Conservation (phyloP, 2,329 filamentous ascomycete genomes). For the Mycosphaerelloides madeirae region DNA sequence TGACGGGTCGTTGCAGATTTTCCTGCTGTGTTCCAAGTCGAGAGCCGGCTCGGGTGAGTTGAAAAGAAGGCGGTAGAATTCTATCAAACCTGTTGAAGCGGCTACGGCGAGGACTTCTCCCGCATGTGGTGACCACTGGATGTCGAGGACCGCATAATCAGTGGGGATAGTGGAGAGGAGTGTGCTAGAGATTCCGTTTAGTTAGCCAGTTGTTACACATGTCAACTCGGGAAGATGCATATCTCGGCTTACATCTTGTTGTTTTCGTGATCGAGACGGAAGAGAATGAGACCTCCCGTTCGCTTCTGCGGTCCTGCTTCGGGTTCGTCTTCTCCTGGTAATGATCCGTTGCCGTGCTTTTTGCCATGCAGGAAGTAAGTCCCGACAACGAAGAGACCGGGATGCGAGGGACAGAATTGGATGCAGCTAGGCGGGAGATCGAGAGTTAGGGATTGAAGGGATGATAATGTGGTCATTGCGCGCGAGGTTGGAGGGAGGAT, state of each 20-base stretch:
- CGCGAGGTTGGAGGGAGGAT: not conserved
- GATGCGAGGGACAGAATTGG: slow-evolving; percentile 62
- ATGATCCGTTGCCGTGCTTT: no score
- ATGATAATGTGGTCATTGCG: slow-evolving; percentile 16
- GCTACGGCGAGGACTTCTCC: slow-evolving; percentile 60
- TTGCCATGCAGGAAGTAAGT: slow-evolving; percentile 71
- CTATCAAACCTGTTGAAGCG: slow-evolving; percentile 69
- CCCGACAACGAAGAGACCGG: slow-evolving; percentile 69
- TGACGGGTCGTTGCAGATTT: slow-evolving; percentile 40
- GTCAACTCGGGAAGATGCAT: not conserved
- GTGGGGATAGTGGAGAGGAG: slow-evolving; percentile 18
- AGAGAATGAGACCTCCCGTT: slow-evolving; percentile 69
- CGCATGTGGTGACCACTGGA: slow-evolving; percentile 67
- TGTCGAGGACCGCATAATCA: slow-evolving; percentile 58
- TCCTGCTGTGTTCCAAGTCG: not conserved
- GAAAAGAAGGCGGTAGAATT: slow-evolving; percentile 53
- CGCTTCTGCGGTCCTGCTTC: slow-evolving; percentile 38
- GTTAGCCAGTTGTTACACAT: no score
- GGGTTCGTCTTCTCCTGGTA: slow-evolving; percentile 3
- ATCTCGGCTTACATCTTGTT: slow-evolving; percentile 40
- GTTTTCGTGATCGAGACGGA: slow-evolving; percentile 45
- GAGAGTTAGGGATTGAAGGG: slow-evolving; percentile 50
- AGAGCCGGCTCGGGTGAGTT: no score
- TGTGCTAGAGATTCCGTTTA: slow-evolving; percentile 26
- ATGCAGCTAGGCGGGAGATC: slow-evolving; percentile 72